Evolutionary conservation across 495 filamentous ascomycete genomes (phyloP).

Genomic region (Aspergillus wentii): DNA sequence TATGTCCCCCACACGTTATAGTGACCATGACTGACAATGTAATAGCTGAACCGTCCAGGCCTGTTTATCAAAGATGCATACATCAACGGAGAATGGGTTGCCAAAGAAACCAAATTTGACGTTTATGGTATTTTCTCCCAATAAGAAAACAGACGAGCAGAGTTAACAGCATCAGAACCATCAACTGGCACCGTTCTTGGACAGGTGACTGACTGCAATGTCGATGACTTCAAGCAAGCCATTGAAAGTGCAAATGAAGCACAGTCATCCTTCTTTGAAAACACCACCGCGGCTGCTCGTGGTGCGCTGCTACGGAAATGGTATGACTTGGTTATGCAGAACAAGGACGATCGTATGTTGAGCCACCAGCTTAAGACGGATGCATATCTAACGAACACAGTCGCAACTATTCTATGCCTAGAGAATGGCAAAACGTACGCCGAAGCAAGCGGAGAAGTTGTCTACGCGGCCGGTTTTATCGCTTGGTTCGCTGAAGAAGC

Average conservation of each 20-base stretch:
- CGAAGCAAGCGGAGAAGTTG: conserved; percentile 58
- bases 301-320: conserved; percentile 59
- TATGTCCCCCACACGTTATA: too few species aligned
- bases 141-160: too few species aligned
- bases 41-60: too few species aligned
- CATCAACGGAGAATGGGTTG: too few species aligned
- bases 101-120: too few species aligned
- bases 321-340: conserved; percentile 74
- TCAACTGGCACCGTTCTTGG: conserved; percentile 6
- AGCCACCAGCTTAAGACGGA: too few species aligned
- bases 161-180: too few species aligned
- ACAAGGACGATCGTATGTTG: conserved; percentile 71
- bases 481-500: conserved; percentile 67
- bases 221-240: conserved; percentile 22
- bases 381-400: too few species aligned
- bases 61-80: too few species aligned
- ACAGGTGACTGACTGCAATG: conserved; percentile 8
- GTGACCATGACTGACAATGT: too few species aligned
- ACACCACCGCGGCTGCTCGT: conserved; percentile 9
- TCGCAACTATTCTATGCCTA: conserved; percentile 46
- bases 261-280: conserved; percentile 6
- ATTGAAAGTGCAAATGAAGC: conserved; percentile 17
- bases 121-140: too few species aligned
- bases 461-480: conserved; percentile 58
- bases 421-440: conserved; percentile 64